Conservation (phyloP, 495 filamentous ascomycete species). For the Penicillium daleae region DNA sequence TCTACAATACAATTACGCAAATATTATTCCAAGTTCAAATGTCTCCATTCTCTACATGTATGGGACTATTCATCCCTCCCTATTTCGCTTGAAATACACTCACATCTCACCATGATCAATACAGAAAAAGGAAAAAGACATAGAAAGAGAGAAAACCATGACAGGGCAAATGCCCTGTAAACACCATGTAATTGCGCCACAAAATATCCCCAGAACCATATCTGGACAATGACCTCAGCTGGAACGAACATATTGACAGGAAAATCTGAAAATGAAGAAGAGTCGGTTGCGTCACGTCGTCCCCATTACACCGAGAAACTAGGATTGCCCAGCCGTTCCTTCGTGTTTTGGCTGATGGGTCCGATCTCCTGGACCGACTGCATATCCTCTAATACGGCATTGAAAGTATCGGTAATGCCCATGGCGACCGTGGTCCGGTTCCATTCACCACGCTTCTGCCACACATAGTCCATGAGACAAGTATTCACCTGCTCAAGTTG, state of each 20-base stretch:
- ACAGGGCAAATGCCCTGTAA: constrained; percentile 1
- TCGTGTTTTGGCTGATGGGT: constrained; percentile 46
- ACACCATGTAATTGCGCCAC: constrained; percentile 10
- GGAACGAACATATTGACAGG: constrained; percentile 15
- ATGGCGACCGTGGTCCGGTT: constrained; percentile 73
- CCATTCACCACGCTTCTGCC: constrained; percentile 76
- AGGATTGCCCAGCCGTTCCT: constrained; percentile 36
- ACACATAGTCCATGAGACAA: constrained; percentile 86
- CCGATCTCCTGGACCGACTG: constrained; percentile 63
- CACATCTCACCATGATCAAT: constrained; percentile 1
- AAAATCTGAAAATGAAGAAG: constrained; percentile 4
- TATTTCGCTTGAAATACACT: constrained; percentile 13
- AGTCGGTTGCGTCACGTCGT: background rate
- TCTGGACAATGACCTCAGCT: constrained; percentile 4
- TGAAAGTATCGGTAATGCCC: constrained; percentile 68
- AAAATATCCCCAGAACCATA: constrained; percentile 8
- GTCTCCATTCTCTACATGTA: background rate
- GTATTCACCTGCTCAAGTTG: constrained; percentile 93
- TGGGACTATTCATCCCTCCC: background rate
- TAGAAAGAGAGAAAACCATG: background rate
- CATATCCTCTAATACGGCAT: constrained; percentile 81
- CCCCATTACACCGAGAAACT: constrained; percentile 22
- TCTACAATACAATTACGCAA: background rate
- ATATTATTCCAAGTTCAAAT: background rate
- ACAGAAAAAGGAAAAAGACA: constrained; percentile 5